Evolutionary conservation across 805 yeast species (phyloP).

Genomic region (Nakazawaea anatomiae): DNA sequence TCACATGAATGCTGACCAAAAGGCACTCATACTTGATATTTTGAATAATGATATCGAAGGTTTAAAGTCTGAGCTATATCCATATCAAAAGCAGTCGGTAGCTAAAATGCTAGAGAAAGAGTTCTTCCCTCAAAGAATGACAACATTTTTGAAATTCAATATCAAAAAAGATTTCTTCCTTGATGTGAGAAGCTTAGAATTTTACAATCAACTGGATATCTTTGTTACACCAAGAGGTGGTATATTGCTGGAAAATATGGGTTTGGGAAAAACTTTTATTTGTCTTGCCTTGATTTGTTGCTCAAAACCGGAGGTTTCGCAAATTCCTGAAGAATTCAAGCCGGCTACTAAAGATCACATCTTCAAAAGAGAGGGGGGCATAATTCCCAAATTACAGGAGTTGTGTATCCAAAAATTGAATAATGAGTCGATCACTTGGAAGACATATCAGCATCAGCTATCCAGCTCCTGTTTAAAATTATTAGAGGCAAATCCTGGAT

Average conservation of each 20-base stretch:
- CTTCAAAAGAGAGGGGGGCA: not conserved
- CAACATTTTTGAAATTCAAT: not conserved
- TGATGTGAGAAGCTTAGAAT: slow-evolving; percentile 26
- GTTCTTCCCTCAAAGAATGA: slow-evolving; percentile 19
- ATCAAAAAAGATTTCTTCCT: slow-evolving; percentile 23
- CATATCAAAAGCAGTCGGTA: slow-evolving; percentile 56
- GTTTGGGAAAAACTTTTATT: slow-evolving; percentile 58
- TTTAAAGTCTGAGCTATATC: slow-evolving; percentile 43
- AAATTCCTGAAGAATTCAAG: slow-evolving; percentile 29
- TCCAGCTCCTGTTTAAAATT: slow-evolving; percentile 35
- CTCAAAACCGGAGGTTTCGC: slow-evolving; percentile 47
- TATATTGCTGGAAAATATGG: slow-evolving; percentile 64
- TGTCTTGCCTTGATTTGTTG: slow-evolving; percentile 51
- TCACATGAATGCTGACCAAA: slow-evolving; percentile 15
- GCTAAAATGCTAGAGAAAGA: slow-evolving; percentile 56
- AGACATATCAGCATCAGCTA: slow-evolving; percentile 32
- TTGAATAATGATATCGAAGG: slow-evolving; percentile 34
- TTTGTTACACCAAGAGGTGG: slow-evolving; percentile 54
- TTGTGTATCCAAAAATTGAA: slow-evolving; percentile 38
- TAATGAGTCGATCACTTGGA: slow-evolving; percentile 55
- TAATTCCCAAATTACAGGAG: slow-evolving; percentile 24
- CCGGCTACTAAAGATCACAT: slow-evolving; percentile 15
- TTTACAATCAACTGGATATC: slow-evolving; percentile 32
- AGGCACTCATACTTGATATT: slow-evolving; percentile 17
- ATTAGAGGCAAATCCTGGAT: slow-evolving; percentile 37